phyloP scores from a whole-genome alignment of 139 green algal species.

The Nannochloris sp. region DNA sequence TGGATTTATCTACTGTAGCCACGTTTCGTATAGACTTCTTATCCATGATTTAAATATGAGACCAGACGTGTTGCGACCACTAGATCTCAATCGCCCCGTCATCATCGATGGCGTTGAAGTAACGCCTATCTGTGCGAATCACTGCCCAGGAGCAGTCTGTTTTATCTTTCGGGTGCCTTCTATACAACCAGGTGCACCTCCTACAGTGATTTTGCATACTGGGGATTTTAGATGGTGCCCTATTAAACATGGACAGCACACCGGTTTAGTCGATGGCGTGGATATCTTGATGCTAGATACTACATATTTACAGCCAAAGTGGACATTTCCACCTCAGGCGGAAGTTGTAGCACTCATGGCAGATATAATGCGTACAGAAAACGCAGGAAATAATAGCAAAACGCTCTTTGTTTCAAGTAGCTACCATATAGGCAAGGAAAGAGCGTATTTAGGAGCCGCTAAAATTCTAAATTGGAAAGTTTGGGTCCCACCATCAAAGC shows the following conservation, averaged over 20 bases:
- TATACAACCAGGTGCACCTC: neutral
- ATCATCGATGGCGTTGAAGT: conserved; percentile 42
- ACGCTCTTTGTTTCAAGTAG: conserved; percentile 84
- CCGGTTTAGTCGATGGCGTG: conserved; percentile 32
- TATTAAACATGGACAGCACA: conserved; percentile 33
- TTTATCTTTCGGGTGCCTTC: conserved; percentile 57
- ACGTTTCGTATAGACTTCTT: conserved; percentile 42
- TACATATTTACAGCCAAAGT: conserved; percentile 57
- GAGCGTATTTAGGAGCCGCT: conserved; percentile 77
- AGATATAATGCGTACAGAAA: conserved; percentile 26
- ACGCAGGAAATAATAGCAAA: conserved; percentile 44
- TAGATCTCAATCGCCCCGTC: conserved; percentile 25
- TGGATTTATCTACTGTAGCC: conserved; percentile 54
- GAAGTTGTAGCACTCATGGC: conserved; percentile 22
- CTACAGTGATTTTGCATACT: conserved; percentile 57
- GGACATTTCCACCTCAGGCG: conserved; percentile 47
- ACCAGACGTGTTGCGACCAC: conserved; percentile 13
- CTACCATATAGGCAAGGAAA: conserved; percentile 91
- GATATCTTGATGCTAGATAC: conserved; percentile 71
- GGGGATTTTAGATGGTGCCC: conserved; percentile 59
- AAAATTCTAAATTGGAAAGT: conserved; percentile 56
- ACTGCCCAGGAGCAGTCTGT: conserved; percentile 68
- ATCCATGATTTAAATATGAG: conserved; percentile 39
- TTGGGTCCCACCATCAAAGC: conserved; percentile 61
- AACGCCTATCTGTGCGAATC: conserved; percentile 67